Base-by-base conservation (phyloP, 345 rosid genomes). In the Salix exigua region DNA sequence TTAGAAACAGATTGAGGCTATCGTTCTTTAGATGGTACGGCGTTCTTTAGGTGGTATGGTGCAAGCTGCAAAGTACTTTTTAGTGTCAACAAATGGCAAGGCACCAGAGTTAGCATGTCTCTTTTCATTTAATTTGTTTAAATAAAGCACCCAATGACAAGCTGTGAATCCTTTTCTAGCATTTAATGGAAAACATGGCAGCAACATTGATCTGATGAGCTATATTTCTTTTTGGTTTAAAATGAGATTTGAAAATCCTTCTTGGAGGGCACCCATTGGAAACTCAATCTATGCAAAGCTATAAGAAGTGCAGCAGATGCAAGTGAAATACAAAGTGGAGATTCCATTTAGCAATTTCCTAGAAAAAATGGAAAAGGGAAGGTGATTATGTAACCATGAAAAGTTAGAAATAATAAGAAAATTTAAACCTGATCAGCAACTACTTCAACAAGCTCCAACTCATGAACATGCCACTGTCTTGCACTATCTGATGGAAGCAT, bases 401-500 rank as follows among this genome's bases (percentile, higher is more conserved):
- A 62, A 74, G 42, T 26, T 25, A 62, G 71, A 35, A 25, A 67
- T n/a, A 38, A 44, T 65, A 62, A 61, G 26, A 68, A 33, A 61
- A 42, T 2, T 17, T 55, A 33, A 77, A 91, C 99, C 97, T 96
- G 99, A 82, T 96, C 97, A 80, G 99, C 98, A 48, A 96, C 98
- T 2, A 94, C 99, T 96, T 96, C 99, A 63, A 96, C 98, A 50
- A 96, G 94, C 81, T 96, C 99, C 88, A 96, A 77, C 87, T 96
- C 97, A 74, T 96, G 94, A 72, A 89, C 88, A 85, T 92, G 99
- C 99, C 99, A 96, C 75, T 94, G 97, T 84, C 99, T 90, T 1
- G 99, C 98, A 87, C 98, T 96, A 82, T 96, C 95, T 7, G 98
- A 92, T 35, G 99, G 98, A 72, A 94, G 98, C 95, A 94, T 92